Base-by-base conservation (phyloP, 768 basidiomycete genomes). In the Naganishia kalamii region DNA sequence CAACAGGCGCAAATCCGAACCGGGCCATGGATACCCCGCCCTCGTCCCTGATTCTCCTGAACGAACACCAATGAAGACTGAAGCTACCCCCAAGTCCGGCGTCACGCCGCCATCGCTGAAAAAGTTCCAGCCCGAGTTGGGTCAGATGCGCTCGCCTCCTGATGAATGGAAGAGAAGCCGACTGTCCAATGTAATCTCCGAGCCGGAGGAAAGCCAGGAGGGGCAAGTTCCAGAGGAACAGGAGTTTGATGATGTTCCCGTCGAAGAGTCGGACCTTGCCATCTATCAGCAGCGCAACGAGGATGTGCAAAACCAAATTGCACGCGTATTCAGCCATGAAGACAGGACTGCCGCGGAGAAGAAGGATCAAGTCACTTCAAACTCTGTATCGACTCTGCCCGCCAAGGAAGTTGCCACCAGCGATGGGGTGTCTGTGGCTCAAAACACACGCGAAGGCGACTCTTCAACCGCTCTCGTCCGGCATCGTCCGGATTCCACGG, bases 81-180 rank as follows among this genome's bases (percentile, higher is more conserved):
- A 2, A 5, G 11, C 54, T 23, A 19, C 54, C 40, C 35, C 30
- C 10, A 23, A 17, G 11, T 57, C 35, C 13, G 54, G 54, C 13
- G 54, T 57, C 23, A 40, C 54, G 25, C 54, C 54, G 1, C 54
- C 54, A 1, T 57, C 54, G 2, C 27, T 57, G 54, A 57, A 57
- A n/a, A 57, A 57, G 30, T 57, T 57, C 23, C 54, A 57, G 23
- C 54, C 54, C 13, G 54, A 57, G 30, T 27, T 57, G 33, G 54
- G 54, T 37, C 54, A 57, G 19, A 57, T 57, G 54, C 54, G 54
- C 19, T 57, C 54, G 21, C 54, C 54, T 41, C 54, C 54, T 11
- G 54, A 57, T 33, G 54, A 57, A 40, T 57, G 54, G 54, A 57
- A 57, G 35, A 57, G 32, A 15, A 57, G 54, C 37, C 54, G 54